Conservation (phyloP, 2,329 filamentous ascomycete genomes). For the Dothidotthia symphoricarpi region DNA sequence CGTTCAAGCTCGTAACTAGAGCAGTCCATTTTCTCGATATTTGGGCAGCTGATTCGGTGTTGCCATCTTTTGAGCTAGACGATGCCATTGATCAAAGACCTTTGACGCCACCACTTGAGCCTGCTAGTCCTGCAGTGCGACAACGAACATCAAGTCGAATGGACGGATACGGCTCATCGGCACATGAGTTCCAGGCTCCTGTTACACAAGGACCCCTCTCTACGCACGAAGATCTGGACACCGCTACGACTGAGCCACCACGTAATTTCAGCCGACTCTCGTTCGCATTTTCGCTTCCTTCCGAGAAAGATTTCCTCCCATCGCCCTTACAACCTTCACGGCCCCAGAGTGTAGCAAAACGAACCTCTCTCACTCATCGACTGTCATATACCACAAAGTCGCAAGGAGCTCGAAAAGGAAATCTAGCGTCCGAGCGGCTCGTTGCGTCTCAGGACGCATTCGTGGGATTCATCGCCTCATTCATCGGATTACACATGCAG, state of each 20-base stretch:
- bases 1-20: constrained; percentile 90
- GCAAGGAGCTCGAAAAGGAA: constrained; percentile 61
- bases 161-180: constrained; percentile 41
- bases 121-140: constrained; percentile 32
- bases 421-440: constrained; percentile 80
- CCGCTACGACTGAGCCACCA: constrained; percentile 29
- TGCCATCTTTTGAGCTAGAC: constrained; percentile 48
- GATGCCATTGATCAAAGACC: constrained; percentile 36
- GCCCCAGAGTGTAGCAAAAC: constrained; percentile 42
- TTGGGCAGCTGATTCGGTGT: constrained; percentile 61
- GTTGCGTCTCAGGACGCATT: constrained; percentile 81
- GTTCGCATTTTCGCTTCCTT: constrained; percentile 42
- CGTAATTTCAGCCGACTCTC: constrained; percentile 34
- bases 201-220: constrained; percentile 37
- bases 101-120: constrained; percentile 42
- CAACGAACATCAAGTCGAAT: constrained; percentile 23
- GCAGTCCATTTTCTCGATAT: constrained; percentile 87
- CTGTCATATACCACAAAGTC: constrained; percentile 72
- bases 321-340: constrained; percentile 28
- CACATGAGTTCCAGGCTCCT: constrained; percentile 41
- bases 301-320: constrained; percentile 35
- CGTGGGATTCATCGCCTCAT: constrained; percentile 84
- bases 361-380: constrained; percentile 64
- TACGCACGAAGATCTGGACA: constrained; percentile 29
- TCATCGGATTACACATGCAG: constrained; percentile 90